These are phyloP conservation scores for Chrysopogon serrulatus DNA, from an alignment of 176 grass and related monocot species.

Conservation along the genomic window DNA sequence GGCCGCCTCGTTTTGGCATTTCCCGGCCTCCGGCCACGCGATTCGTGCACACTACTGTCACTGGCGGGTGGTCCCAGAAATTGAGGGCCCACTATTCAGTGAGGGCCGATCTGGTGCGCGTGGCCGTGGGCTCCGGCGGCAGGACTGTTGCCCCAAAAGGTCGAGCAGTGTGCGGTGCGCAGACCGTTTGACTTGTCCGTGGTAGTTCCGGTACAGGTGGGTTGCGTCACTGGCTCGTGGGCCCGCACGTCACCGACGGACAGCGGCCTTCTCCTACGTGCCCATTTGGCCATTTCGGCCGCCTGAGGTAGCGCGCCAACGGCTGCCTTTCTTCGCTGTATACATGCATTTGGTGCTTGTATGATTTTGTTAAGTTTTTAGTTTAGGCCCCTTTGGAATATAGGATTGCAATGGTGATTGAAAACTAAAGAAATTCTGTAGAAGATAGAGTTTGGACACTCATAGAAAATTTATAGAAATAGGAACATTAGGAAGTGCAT, in stretches of 20 bases:
- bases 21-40: background rate
- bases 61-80: fast-evolving
- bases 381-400: no score
- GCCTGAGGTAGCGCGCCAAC: no score
- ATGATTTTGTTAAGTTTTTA: no score
- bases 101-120: fast-evolving
- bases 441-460: no score
- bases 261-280: background rate
- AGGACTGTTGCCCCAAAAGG: background rate
- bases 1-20: background rate
- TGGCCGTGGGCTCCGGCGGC: background rate
- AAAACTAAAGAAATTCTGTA: no score
- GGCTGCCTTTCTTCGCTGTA: background rate
- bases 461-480: no score
- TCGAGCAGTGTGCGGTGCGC: background rate
- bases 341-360: no score
- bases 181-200: background rate
- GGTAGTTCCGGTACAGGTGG: background rate
- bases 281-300: background rate
- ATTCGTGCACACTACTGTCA: fast-evolving
- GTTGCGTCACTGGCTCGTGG: background rate
- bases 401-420: no score
- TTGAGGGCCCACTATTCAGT: fast-evolving
- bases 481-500: no score
- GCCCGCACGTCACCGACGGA: background rate